Conservation (phyloP, 768 basidiomycete species). For the Lyophyllum semitale region DNA sequence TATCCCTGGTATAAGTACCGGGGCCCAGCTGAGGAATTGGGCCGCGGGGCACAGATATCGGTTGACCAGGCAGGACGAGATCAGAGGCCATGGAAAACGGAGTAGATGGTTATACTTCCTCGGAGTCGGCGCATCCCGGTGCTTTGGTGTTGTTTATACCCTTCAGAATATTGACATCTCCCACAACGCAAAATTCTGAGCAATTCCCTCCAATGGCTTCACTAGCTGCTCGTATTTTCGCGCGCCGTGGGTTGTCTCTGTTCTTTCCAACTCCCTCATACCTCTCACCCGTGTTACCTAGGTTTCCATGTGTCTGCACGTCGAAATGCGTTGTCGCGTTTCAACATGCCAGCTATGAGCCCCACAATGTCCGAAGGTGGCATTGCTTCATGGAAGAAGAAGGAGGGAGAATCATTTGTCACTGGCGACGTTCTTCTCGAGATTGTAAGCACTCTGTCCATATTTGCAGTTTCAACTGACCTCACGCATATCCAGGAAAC, state of each 20-base stretch:
- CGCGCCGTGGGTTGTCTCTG: constrained; percentile 55
- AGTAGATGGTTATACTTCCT: background rate
- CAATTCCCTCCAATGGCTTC: constrained; percentile 50
- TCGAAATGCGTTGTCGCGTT: constrained; percentile 78
- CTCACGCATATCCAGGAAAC: constrained; percentile 71
- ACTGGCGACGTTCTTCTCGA: constrained; percentile 95
- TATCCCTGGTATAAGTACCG: constrained; percentile 69
- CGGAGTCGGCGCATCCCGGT: constrained; percentile 16
- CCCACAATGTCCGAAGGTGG: constrained; percentile 99
- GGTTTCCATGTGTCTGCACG: constrained; percentile 84
- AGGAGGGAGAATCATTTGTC: constrained; percentile 88
- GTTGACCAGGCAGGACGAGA: constrained; percentile 76
- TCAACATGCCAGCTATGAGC: constrained; percentile 98
- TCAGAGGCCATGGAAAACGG: constrained; percentile 19
- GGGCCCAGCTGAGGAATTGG: constrained; percentile 60
- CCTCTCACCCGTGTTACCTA: constrained; percentile 28
- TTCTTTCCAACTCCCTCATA: background rate
- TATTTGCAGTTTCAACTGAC: constrained; percentile 10
- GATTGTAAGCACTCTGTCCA: constrained; percentile 59
- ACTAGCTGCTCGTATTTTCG: constrained; percentile 60
- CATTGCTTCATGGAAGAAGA: constrained; percentile 96
- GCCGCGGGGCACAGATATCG: constrained; percentile 56
- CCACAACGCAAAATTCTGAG: constrained; percentile 31
- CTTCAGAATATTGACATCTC: constrained; percentile 15
- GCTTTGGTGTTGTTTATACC: constrained; percentile 35